A percentile compares a stretch with the other conserved stretches of the same genome.
phyloP scores from a whole-genome alignment of 257 asterid species.

The Solanum tacnaense region DNA sequence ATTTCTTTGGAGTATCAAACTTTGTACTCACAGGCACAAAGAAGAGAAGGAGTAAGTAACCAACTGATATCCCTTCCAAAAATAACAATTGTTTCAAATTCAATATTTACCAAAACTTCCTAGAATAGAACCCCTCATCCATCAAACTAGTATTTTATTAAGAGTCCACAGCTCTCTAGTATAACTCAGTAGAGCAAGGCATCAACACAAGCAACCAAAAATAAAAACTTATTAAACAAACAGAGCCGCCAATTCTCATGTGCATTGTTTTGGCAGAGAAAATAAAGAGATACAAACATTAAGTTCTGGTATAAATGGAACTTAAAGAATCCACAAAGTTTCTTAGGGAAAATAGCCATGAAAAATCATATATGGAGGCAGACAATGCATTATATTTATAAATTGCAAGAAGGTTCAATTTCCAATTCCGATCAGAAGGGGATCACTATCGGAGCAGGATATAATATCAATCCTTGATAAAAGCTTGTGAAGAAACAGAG shows the following conservation, averaged over 20 bases:
- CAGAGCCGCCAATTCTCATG: not conserved
- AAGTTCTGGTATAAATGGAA: not conserved
- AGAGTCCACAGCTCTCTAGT: not conserved
- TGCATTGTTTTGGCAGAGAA: not conserved
- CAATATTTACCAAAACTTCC: not conserved
- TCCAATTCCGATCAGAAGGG: not conserved
- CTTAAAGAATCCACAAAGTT: not conserved
- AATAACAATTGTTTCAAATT: not conserved
- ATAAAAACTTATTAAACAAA: not conserved
- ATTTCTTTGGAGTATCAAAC: not conserved
- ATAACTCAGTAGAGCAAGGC: not conserved
- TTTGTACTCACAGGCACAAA: not conserved
- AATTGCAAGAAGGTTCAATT: not conserved
- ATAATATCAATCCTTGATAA: not conserved
- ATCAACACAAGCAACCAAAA: not conserved
- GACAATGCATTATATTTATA: not conserved
- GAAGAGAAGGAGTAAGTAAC: not conserved
- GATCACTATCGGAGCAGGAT: not conserved
- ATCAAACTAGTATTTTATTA: not conserved
- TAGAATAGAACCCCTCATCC: not conserved
- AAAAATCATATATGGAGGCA: not conserved
- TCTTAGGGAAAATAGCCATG: not conserved
- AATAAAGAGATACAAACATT: not conserved
- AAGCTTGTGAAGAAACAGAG: not conserved
- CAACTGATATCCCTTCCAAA: not conserved